Evolutionary conservation across 1,284 basidiomycete genomes (phyloP).

Genomic region (Leccinum solheimii): DNA sequence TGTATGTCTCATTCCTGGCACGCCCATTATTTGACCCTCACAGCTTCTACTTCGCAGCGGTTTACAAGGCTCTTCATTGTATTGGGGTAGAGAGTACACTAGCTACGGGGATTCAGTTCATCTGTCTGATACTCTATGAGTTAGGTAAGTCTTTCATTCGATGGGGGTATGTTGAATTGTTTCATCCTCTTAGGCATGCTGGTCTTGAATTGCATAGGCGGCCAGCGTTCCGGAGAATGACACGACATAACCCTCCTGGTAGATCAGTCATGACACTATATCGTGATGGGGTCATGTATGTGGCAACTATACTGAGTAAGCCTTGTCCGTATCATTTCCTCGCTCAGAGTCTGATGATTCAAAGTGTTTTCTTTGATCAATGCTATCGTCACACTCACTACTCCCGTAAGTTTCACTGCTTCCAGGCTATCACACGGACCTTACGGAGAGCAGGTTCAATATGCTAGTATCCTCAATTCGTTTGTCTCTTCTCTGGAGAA

Average conservation of each 20-base stretch:
- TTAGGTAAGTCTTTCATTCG: slow-evolving; percentile 3
- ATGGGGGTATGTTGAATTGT: background rate
- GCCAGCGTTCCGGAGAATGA: slow-evolving; percentile 24
- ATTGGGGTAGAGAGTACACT: slow-evolving; percentile 6
- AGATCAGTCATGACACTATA: slow-evolving; percentile 19
- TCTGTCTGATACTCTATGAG: slow-evolving; percentile 21
- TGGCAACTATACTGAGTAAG: slow-evolving; percentile 21
- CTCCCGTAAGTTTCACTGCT: slow-evolving; percentile 9
- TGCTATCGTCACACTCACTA: slow-evolving; percentile 12
- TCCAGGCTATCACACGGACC: background rate
- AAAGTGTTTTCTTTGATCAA: slow-evolving; percentile 24
- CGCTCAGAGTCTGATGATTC: background rate
- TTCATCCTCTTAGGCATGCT: slow-evolving; percentile 16
- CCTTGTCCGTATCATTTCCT: background rate
- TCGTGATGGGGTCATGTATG: slow-evolving; percentile 25
- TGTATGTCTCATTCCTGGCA: slow-evolving; percentile 3
- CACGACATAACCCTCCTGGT: slow-evolving; percentile 9
- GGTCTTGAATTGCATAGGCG: slow-evolving; percentile 21
- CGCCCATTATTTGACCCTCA: background rate
- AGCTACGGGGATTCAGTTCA: slow-evolving; percentile 14
- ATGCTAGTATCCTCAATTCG: slow-evolving; percentile 22
- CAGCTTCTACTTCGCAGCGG: slow-evolving; percentile 6
- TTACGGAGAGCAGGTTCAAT: slow-evolving; percentile 12
- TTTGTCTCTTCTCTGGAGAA: slow-evolving; percentile 5
- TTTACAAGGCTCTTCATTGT: slow-evolving; percentile 19